Conservation (phyloP, 345 rosid species). For the Pugionium cornutum region DNA sequence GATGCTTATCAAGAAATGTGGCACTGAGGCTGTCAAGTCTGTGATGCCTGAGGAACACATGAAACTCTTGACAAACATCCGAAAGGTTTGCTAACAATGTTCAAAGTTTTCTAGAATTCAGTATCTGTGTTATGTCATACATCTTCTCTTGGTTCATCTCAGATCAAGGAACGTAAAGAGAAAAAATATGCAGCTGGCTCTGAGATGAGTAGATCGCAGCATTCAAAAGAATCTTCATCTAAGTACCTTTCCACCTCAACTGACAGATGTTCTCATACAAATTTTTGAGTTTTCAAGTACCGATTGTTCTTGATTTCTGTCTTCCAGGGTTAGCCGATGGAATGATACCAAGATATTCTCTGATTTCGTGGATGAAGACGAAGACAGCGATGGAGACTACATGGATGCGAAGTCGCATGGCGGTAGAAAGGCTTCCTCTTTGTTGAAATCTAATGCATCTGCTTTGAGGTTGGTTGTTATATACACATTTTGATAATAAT, state of each 20-base stretch:
- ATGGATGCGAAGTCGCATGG: slow-evolving; percentile 51
- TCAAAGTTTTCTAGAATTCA: slow-evolving; percentile 16
- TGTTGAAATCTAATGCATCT: slow-evolving; percentile 52
- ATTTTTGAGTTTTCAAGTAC: slow-evolving; percentile 16
- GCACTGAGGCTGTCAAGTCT: slow-evolving; percentile 86
- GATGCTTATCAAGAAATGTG: slow-evolving; percentile 95
- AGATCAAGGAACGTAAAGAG: slow-evolving; percentile 85
- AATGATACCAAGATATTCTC: slow-evolving; percentile 93
- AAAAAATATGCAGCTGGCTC: slow-evolving; percentile 55
- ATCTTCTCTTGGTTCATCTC: slow-evolving; percentile 34
- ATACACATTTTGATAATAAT: slow-evolving; percentile 11
- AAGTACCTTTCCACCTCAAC: slow-evolving; percentile 49
- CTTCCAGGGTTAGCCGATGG: slow-evolving; percentile 83
- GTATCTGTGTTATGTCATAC: slow-evolving; percentile 14
- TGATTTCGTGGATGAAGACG: slow-evolving; percentile 68
- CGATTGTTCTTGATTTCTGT: slow-evolving; percentile 11
- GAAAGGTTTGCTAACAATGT: slow-evolving; percentile 63
- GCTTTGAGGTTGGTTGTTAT: slow-evolving; percentile 52
- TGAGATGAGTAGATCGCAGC: slow-evolving; percentile 65
- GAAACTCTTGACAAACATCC: slow-evolving; percentile 88
- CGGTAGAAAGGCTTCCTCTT: slow-evolving; percentile 48
- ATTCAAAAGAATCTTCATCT: slow-evolving; percentile 77
- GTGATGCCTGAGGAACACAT: slow-evolving; percentile 98
- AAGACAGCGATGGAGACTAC: slow-evolving; percentile 56
- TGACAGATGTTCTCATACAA: slow-evolving; percentile 19